Base-by-base conservation (phyloP, 2,329 filamentous ascomycete species). In the Blumeriella jaapii region DNA sequence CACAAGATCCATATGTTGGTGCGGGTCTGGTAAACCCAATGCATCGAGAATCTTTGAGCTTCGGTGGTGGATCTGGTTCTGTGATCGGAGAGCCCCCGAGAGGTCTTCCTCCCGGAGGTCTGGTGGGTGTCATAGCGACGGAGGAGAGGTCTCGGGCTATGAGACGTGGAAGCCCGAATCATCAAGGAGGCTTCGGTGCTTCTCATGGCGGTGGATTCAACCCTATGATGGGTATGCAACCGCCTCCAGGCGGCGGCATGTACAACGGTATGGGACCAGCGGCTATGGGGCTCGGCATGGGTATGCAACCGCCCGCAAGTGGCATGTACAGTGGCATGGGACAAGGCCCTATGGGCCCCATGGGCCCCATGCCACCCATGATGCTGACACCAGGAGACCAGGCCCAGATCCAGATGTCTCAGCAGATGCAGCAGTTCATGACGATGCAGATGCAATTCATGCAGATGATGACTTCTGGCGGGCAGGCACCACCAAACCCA, bases 381-480 rank as follows among this genome's bases (percentile, higher is more conserved):
- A 50, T 55, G 49, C 32, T 56, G 22, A 71, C 69, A 11, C 63
- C 75, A 2, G 71, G 71, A 14, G 79, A 85, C 42, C 79, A 82
- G 55, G 77, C 78, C 17, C 82, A 89, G 49, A 68, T 87, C 26
- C 78, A 87, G 47, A 80, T 91, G 68, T 79, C 73, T 5, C 79
- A 85, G 52, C 81, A 87, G 53, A 87, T 89, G 82, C 71, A 74
- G 37, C 78, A 84, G 51, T 86, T 89, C 61, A 86, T 89, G 81
- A 80, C 86, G 55, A 85, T 91, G 78, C 85, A 93, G 56, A 87
- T 93, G 80, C 82, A 93, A 55, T 86, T 86, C 60, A 89, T 93
- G 80, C 81, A 87, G 51, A 80, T 85, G 74, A 82, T 84, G 69
- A 66, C 61, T 59, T 20, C 36, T 8, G 31, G 32, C 13, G 41